Base-by-base conservation (phyloP, 2,329 filamentous ascomycete species). In the Aspergillus ustus region DNA sequence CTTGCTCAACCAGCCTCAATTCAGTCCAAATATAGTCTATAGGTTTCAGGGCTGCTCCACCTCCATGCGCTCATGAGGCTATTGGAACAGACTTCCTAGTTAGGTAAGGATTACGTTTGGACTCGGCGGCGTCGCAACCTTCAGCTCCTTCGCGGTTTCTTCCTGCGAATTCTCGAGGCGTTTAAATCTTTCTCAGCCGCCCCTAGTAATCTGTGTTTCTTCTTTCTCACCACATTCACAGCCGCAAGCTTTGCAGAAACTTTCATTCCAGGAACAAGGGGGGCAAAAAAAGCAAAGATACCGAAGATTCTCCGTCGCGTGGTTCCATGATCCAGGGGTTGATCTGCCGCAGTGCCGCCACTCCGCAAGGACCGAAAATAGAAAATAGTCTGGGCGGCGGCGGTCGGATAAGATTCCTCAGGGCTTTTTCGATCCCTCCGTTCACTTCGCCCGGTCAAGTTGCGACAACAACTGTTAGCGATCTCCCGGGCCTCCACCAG, bases 241-340 rank as follows among this genome's bases (percentile, higher is more conserved):
- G 29, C 15, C 11, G 19, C 45, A 25, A 46, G 19, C n/a, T 31
- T 28, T 9, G 8, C 9, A 7, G 37, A 15, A 9, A 37, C 15
- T n/a, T 34, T 22, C 17, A 25, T 17, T 44, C 43, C 44, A 50
- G 40, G 3, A 45, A 48, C 20, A 17, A 40, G 31, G 20, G 34
- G 11, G 19, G 1, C 19, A 44, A n/a, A 7, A 46, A 45, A 57
- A 60, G 48, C 44, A 61, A 60, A 52, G 28, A 56, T 34, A 59
- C 19, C n/a, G 15, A 50, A 55, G 15, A 29, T 43, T 13, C 17
- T 31, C 44, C 31, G 40, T 28, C 17, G 49, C n/a, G 31, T 57
- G 55, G 60, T 57, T 62, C 58, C 60, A 65, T 59, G 63, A 63
- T 62, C 58, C 60, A 65, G 63, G 63, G 65, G 63, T 50, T 58